Base-by-base conservation (phyloP, 2,329 filamentous ascomycete genomes). In the Myriosclerotinia duriaeana region DNA sequence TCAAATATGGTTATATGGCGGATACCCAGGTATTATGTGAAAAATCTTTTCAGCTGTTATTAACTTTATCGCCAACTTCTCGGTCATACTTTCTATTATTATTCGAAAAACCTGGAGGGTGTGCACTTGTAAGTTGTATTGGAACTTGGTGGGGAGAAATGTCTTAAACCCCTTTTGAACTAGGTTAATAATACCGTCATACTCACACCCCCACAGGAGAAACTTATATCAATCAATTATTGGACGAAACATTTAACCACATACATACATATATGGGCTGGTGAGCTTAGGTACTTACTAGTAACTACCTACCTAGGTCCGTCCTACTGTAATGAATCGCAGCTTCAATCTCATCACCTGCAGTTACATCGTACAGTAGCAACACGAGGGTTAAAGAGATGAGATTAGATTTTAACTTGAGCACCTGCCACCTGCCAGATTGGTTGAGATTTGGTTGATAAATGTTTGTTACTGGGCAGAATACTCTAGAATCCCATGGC, bases 361-460 rank as follows among this genome's bases (percentile, higher is more conserved):
- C 55, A 58, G 3, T 22, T 46, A 22, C 12, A 20, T 60, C 36
- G n/a, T 42, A 48, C 22, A 26, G 26, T 26, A 46, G 42, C 22
- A 34, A 15, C 54, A 9, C 54, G 22, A 56, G 17, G 22, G 54
- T n/a, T n/a, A n/a, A 12, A 20, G 22, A 26, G 26, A 26, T 26
- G 26, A 26, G 26, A 26, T 26, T 26, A 26, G 26, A 26, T 26
- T 26, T 26, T 26, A 26, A 34, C n/a, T 44, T 22, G 42, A 59
- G 56, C 56, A 59, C 56, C 42, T 59, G 56, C 42, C 56, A 59
- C 56, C 42, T 59, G 56, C 42, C 40, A 36, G 20, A 48, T 60
- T 38, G 42, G 22, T 48, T 48, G n/a, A 42, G 48, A n/a, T 60
- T 36, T 26, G 30, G 22, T 36, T 11, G 4, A n/a, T 17, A 5